Evolutionary conservation across 768 basidiomycete species (phyloP), one percentile per base, ranked within the genome.

Genomic region (Baorangia bicolor): DNA sequence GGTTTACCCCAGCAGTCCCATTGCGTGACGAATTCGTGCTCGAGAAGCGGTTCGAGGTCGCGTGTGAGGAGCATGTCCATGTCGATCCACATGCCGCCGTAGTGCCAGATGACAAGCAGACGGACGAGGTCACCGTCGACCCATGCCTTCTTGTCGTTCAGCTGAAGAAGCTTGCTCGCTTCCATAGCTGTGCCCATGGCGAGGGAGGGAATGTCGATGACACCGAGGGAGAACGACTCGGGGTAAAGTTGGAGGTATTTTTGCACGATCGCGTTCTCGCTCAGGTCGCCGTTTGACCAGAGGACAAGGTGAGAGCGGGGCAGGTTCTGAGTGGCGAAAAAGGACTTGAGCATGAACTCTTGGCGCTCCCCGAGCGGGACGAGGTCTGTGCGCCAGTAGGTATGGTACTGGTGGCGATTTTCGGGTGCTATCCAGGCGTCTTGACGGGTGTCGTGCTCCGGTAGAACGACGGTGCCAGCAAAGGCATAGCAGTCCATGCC

Each of bases 1-100:
- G 12, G n/a, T n/a, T 59, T 70, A 95, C 94, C 92, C 69, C 97
- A 97, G 71, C 96, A 98, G 66, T 98, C 96, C 96, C 96, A 98
- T 69, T 98, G 94, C 0, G 92, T 95, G 10, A 98, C 92, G 68
- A 95, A 98, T 71, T 98, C 96, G 66, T 92, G 89, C 69, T 97
- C 95, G 8, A 90, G 77, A 53, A 98, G 76, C 4, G 94, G 94
- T 8, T 85, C 78, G 28, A 98, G 75, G 73, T 93, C 89, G 42
- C 96, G 77, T 38, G 93, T 96, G 58, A 98, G 72, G 52, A 98
- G 80, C 59, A 88, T 90, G 71, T 98, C 96, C 94, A 98, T 97
- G 70, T 98, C 96, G 56, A 98, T 81, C 96, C 96, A 98, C 42
- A 94, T 83, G 2, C 96, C 96, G 7, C 96, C 96, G 64, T 82